Base-by-base conservation (phyloP, 805 yeast genomes). In the Barnettozyma californica region DNA sequence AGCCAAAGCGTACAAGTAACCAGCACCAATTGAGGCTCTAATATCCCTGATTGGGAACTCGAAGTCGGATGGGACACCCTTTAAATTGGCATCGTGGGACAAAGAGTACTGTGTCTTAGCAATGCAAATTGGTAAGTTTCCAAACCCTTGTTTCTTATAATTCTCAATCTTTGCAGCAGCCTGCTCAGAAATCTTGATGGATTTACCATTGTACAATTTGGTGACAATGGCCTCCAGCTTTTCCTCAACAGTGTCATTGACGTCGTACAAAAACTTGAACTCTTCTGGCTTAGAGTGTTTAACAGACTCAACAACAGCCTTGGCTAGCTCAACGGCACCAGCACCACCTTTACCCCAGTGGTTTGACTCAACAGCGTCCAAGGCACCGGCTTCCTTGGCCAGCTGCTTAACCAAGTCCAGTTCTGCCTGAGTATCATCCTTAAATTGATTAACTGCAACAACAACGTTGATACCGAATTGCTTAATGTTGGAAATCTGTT, bases 271-370 rank as follows among this genome's bases (percentile, higher is more conserved):
- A 71, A 80, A 85, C 50, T 68, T 64, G 68, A 70, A 69, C 35
- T 74, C 62, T 14, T 62, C 59, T 34, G 63, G 63, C 52, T 69
- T 70, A 50, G 70, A 64, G 37, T 74, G 67, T 61, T 77, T 73
- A 41, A 81, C 76, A 14, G 87, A 83, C 50, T 74, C 72, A 51
- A 84, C 80, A 53, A 86, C 84, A 42, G 88, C 84, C 45, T 80
- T 59, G 43, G 94, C 95, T 57, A 86, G 73, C 48, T 79, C 82
- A 49, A 84, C 75, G 2, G 95, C 89, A 59, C 95, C 95, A 53
- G 68, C 70, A 61, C 95, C 95, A 73, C 95, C 95, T 69, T 83
- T 78, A 62, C 83, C 90, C 92, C 92, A 86, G 65, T 86, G 95
- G 75, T 86, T 83, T 25, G 91, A 82, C 44, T 82, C 84, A 56